A percentile compares a stretch with the other conserved stretches of the same genome.
These are phyloP conservation scores for Chionographis japonica DNA, from an alignment of 106 monocot genomes.

Conservation along the genomic window DNA sequence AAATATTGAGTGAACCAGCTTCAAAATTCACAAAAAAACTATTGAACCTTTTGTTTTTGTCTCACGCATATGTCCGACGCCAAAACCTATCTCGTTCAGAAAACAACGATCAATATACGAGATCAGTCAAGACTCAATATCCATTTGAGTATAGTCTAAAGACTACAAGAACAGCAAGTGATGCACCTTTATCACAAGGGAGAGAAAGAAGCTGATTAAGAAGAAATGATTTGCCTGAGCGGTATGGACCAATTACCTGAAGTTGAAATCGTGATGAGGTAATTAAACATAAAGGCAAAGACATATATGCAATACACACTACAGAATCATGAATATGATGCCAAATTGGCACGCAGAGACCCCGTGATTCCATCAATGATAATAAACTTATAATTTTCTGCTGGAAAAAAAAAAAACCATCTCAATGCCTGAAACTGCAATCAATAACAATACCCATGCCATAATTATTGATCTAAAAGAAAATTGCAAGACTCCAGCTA, in stretches of 20 bases:
- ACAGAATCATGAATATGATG: no score
- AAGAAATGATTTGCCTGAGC: constrained; percentile 98
- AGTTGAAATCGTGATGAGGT: constrained; percentile 2
- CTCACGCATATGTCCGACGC: constrained; percentile 99
- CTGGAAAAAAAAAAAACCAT: no score
- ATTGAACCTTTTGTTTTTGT: constrained; percentile 98
- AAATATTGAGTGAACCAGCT: neutral
- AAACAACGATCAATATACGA: neutral
- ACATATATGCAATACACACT: no score
- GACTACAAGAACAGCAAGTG: neutral
- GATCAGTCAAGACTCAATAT: neutral
- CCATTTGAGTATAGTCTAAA: neutral
- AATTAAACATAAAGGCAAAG: neutral
- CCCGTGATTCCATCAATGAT: no score
- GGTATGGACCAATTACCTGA: constrained; percentile 98
- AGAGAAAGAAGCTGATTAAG: constrained; percentile 97
- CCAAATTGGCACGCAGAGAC: no score
- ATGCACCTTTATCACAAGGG: constrained; percentile 91
- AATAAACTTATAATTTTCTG: no score
- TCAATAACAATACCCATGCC: no score
- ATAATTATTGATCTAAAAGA: no score
- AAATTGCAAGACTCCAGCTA: no score
- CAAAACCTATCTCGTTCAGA: constrained; percentile 56
- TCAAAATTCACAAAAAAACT: neutral
- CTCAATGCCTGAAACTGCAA: no score